phyloP scores from a whole-genome alignment of 1,284 basidiomycete genomes.

The Cystobasidium slooffiae region DNA sequence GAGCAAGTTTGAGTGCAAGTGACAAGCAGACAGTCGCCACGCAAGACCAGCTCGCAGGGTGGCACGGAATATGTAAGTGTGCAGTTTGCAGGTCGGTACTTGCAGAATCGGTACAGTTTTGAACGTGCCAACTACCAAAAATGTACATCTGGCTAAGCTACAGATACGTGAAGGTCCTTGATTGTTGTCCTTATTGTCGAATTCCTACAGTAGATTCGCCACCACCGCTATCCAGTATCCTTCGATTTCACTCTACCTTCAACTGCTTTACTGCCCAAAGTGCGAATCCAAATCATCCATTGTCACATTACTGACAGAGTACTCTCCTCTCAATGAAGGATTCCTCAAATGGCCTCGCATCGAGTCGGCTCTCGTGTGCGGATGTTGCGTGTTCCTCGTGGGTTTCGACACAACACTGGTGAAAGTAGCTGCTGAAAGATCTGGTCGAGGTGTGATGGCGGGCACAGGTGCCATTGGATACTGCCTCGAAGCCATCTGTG shows the following conservation, averaged over 20 bases:
- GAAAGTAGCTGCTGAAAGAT: not conserved
- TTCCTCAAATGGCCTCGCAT: not conserved
- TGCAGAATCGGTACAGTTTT: no score
- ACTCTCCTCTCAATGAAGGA: slow-evolving; percentile 34
- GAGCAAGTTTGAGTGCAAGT: no score
- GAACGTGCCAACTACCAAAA: no score
- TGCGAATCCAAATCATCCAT: slow-evolving; percentile 42
- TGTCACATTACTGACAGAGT: slow-evolving; percentile 35
- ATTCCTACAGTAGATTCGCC: not conserved
- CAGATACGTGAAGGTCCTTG: no score
- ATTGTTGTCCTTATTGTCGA: no score
- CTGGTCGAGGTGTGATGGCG: slow-evolving; percentile 7
- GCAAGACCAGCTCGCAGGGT: no score
- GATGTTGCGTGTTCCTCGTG: not conserved
- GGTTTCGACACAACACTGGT: not conserved
- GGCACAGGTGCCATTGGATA: not conserved
- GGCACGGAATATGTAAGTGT: no score
- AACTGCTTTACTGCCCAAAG: slow-evolving; percentile 24
- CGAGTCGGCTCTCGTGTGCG: not conserved
- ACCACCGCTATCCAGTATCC: not conserved
- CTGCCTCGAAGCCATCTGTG: not conserved
- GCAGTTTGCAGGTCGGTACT: no score
- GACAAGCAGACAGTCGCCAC: no score
- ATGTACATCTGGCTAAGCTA: no score
- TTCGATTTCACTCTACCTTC: not conserved